phyloP scores from a whole-genome alignment of 1,284 basidiomycete genomes.

The Phlebopus sp. region DNA sequence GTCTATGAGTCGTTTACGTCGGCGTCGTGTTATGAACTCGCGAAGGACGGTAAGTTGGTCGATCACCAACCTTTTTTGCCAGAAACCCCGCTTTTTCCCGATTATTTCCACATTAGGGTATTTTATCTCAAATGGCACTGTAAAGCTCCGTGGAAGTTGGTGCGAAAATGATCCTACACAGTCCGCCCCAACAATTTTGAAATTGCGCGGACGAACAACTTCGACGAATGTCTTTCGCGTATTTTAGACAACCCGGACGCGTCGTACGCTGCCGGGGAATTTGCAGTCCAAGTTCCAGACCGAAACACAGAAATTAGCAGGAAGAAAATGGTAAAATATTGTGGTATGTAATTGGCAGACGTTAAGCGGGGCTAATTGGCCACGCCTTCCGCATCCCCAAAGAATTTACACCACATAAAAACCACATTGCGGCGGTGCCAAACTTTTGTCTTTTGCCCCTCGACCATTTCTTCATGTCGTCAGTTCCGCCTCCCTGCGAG shows the following conservation, averaged over 20 bases:
- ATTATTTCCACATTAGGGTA: neutral
- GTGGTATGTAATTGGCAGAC: neutral
- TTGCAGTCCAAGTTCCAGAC: neutral
- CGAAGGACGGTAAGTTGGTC: too few species aligned
- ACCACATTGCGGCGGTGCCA: neutral
- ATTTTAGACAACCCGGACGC: neutral
- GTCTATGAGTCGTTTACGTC: too few species aligned
- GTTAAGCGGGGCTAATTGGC: conserved; percentile 18
- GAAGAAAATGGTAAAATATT: neutral
- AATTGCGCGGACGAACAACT: neutral
- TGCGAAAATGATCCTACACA: conserved; percentile 5
- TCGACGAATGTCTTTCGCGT: neutral
- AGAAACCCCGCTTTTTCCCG: neutral
- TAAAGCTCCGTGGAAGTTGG: neutral
- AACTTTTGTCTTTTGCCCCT: conserved; percentile 13
- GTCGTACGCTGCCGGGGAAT: neutral
- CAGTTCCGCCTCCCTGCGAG: conserved; percentile 20
- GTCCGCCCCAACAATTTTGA: conserved; percentile 21
- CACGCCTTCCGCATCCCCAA: conserved; percentile 29
- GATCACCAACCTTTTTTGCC: too few species aligned
- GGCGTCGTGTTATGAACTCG: too few species aligned
- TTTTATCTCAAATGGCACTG: neutral
- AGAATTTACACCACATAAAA: conserved; percentile 35
- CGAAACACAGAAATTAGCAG: neutral
- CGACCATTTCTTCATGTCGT: conserved; percentile 30